Evolutionary conservation across 371 early-diverging fungal genomes (phyloP), one percentile per base, ranked within the genome.

Genomic region (Actinomortierella ambigua): DNA sequence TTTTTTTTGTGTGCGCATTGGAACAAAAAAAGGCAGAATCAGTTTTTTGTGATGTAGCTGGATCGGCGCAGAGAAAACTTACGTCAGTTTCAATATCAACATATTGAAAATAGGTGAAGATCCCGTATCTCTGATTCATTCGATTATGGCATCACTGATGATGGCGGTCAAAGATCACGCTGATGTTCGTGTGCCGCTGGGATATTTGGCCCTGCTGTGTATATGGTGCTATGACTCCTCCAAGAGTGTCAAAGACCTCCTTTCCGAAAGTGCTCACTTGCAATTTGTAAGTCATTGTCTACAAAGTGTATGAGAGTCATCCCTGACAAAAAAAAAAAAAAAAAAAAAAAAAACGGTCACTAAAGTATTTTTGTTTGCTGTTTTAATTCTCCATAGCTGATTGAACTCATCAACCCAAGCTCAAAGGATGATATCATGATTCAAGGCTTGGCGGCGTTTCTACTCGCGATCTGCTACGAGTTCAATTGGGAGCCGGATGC

Each of bases 361-460:
- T 24, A 15, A 24, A 14, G 22, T 18, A 22, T 14, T 4, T 24
- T 4, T 1, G 8, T 44, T 14, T 54, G 11, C 18, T 9, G 7
- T 4, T 23, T 46, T 44, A 9, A 6, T 44, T 20, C 27, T 27
- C 17, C n/a, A 14, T 59, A 93, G 91, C 69, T 97, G 52, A 91
- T 95, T 20, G 94, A 95, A 77, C 88, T 92, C 73, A 88, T 95
- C 60, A 90, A 77, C 50, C 88, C 92, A 49, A 87, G 91, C 0
- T 90, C 96, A 11, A 87, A 90, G 2, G 87, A 91, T 44, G 91
- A 94, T 65, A 85, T 93, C 11, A 77, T 90, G 50, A 88, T 95
- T 1, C 96, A 97, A 78, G 98, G 98, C 6, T 76, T 96, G 34
- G 85, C 94, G 3, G 95, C 96, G 2, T 96, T 90, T 70, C 63